These are phyloP conservation scores for Nannizziopsis arthrosporioides DNA, from an alignment of 2,329 filamentous ascomycete genomes.

Conservation along the genomic window DNA sequence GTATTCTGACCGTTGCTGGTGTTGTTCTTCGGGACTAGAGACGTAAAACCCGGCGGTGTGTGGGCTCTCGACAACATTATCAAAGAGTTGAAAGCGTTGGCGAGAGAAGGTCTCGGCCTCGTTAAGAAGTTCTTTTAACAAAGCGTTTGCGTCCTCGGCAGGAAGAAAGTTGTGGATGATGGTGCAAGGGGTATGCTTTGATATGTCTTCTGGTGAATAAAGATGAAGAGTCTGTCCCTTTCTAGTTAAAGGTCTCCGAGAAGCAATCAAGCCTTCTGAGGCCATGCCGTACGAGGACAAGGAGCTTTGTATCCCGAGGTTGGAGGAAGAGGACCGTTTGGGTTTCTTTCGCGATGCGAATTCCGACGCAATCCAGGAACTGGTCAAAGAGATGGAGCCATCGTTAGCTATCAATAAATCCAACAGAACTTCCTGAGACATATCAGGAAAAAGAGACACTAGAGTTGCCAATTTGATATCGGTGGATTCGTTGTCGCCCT, in stretches of 20 bases:
- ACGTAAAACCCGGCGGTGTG: conserved; percentile 80
- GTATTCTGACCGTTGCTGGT: conserved; percentile 64
- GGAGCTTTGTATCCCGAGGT: conserved; percentile 51
- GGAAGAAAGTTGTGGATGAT: conserved; percentile 88
- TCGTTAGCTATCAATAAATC: conserved; percentile 68
- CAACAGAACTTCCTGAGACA: conserved; percentile 56
- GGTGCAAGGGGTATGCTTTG: conserved; percentile 74
- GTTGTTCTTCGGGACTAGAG: conserved; percentile 56
- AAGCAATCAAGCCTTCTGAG: conserved; percentile 13
- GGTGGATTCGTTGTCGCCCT: conserved; percentile 61
- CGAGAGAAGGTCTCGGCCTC: conserved; percentile 61
- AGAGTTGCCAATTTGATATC: conserved; percentile 81
- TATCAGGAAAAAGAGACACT: conserved; percentile 58
- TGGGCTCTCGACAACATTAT: conserved; percentile 71
- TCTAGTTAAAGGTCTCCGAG: conserved; percentile 45
- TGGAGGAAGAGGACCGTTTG: conserved; percentile 29
- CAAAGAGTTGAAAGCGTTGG: conserved; percentile 73
- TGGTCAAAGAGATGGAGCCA: conserved; percentile 60
- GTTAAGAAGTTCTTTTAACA: conserved; percentile 62
- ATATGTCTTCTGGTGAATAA: conserved; percentile 69
- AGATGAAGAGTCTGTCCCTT: conserved; percentile 76
- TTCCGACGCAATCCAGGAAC: conserved; percentile 40
- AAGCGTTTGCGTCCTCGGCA: conserved; percentile 53
- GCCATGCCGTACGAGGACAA: conserved; percentile 35
- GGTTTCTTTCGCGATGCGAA: conserved; percentile 16